Evolutionary conservation across 371 early-diverging fungal genomes (phyloP).

Genomic region (Rhizopus delemar): DNA sequence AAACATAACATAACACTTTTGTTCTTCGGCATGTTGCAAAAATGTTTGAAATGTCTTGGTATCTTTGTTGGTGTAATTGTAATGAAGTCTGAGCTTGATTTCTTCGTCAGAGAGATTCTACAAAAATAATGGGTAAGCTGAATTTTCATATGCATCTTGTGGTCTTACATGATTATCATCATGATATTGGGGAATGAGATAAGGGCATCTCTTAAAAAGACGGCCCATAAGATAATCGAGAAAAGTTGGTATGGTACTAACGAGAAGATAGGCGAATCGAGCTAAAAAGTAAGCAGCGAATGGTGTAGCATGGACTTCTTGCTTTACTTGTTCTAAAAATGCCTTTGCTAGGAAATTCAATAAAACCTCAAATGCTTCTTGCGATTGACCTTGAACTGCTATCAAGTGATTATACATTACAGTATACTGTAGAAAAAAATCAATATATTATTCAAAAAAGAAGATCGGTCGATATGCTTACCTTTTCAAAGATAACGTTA

Average conservation of each 20-base stretch:
- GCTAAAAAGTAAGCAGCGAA: slow-evolving; percentile 76
- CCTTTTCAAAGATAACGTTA: slow-evolving; percentile 28
- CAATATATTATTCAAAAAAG: not conserved
- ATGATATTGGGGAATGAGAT: slow-evolving; percentile 70
- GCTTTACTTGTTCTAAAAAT: slow-evolving; percentile 70
- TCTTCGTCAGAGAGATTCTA: slow-evolving; percentile 42
- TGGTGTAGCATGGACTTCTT: slow-evolving; percentile 66
- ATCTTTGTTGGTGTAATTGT: slow-evolving; percentile 46
- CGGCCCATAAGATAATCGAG: slow-evolving; percentile 71
- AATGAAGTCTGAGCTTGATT: slow-evolving; percentile 36
- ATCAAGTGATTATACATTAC: slow-evolving; percentile 49
- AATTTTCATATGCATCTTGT: not conserved
- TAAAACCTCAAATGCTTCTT: slow-evolving; percentile 55
- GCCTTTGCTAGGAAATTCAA: slow-evolving; percentile 71
- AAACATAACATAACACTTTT: slow-evolving; percentile 73
- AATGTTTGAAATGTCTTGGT: slow-evolving; percentile 49
- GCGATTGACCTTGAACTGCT: slow-evolving; percentile 39
- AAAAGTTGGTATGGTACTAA: slow-evolving; percentile 61
- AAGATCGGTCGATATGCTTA: not conserved
- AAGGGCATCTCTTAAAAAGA: slow-evolving; percentile 78
- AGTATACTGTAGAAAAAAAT: slow-evolving; percentile 41
- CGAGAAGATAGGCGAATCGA: slow-evolving; percentile 63
- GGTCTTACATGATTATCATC: slow-evolving; percentile 55
- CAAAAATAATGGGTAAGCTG: not conserved
- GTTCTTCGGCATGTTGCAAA: slow-evolving; percentile 66